Evolutionary conservation across 2,329 filamentous ascomycete species (phyloP), one percentile per base, ranked within the genome.

Genomic region (Fusarium lateritium): DNA sequence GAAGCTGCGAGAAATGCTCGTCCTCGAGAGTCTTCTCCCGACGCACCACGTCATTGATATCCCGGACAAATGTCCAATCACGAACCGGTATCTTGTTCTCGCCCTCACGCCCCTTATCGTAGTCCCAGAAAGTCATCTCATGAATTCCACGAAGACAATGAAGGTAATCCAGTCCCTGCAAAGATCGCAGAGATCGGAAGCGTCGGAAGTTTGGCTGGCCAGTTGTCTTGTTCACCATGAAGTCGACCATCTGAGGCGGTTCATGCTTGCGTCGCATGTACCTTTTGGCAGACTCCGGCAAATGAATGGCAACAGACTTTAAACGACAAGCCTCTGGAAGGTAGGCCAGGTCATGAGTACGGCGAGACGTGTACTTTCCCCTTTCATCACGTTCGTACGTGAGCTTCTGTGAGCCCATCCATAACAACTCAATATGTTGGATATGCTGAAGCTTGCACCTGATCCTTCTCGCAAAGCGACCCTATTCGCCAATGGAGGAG

Each of bases 401-500:
- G 1, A 82, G 62, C 1, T 57, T 56, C 38, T 81, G 80, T 4
- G 75, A 80, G 5, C 82, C 83, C 0, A 75, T 70, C 75, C 81
- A 84, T 2, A 83, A 70, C 0, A 86, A 42, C 62, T 85, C 82
- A 1, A 86, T 59, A 33, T 84, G 76, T 50, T 81, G 82, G 0
- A 86, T 42, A 0, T 83, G 76, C n/a, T 83, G 78, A 2, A 82
- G 60, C 0, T 82, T 79, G 5, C 76, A 69, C 2, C 79, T 77
- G 22, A 85, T 85, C 0, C 83, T 80, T 2, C 67, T 70, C 54
- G 78, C 79, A 67, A 87, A 87, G 43, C 83, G 79, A 53, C 80
- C 81, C 70, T 83, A 81, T 71, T 87, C 84, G 45, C 85, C 84
- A 0, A 87, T 73, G n/a, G 82, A 84, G n/a, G 83, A 85, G 68